Conservation (phyloP, 306 rosid species). For the Malus fusca region DNA sequence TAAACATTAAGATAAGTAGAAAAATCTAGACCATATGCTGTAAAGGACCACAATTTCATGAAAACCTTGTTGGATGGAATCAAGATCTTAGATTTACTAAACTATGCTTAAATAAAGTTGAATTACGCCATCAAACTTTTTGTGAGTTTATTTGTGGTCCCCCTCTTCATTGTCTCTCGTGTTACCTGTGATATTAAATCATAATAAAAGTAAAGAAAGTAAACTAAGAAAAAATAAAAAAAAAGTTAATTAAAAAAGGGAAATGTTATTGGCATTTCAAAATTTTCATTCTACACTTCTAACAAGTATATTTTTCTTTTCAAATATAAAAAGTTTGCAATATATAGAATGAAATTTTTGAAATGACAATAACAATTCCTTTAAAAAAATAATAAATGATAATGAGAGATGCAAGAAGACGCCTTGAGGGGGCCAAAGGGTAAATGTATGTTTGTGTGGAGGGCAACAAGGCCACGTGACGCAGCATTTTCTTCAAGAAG, state of each 20-base stretch:
- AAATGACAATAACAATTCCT: too few species aligned
- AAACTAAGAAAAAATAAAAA: background rate
- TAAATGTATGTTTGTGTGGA: constrained; percentile 25
- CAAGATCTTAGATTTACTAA: background rate
- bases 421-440: background rate
- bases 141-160: constrained; percentile 14
- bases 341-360: too few species aligned
- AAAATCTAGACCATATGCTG: too few species aligned
- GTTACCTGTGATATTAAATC: constrained; percentile 17
- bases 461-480: constrained; percentile 31
- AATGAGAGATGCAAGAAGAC: constrained; percentile 7
- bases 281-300: too few species aligned
- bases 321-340: too few species aligned
- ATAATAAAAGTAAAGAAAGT: background rate
- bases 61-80: background rate
- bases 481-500: constrained; percentile 21
- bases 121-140: background rate
- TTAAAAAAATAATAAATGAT: background rate
- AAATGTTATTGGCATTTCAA: too few species aligned
- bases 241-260: background rate
- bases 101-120: background rate
- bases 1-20: too few species aligned
- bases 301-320: too few species aligned
- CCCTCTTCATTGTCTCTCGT: background rate
- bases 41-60: background rate